Evolutionary conservation across 2,329 filamentous ascomycete species (phyloP).

Genomic region (Claviceps quebecensis): DNA sequence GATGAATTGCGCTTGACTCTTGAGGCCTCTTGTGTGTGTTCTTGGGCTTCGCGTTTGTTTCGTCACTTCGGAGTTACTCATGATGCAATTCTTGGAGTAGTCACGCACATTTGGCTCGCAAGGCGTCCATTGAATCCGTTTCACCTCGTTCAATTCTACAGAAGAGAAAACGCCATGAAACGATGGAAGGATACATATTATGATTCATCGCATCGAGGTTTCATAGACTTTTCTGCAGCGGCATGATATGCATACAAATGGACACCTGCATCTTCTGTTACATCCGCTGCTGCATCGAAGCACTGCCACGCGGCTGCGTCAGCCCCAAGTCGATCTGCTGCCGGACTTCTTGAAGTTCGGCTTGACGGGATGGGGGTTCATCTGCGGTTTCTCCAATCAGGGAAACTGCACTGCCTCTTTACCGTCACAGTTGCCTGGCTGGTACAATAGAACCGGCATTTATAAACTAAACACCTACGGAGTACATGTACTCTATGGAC

Average conservation of each 20-base stretch:
- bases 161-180: not conserved
- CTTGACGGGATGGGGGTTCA: not conserved
- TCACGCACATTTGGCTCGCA: not conserved
- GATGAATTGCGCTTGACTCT: not conserved
- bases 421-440: not conserved
- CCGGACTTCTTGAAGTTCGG: not conserved
- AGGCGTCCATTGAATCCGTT: not conserved
- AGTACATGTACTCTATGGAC: not conserved
- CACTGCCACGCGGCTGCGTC: slow-evolving; percentile 1
- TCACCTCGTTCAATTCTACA: not conserved
- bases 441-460: not conserved
- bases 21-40: too few species aligned
- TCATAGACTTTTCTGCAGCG: not conserved
- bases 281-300: slow-evolving; percentile 1
- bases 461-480: too few species aligned
- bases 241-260: not conserved
- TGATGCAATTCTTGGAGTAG: not conserved
- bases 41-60: not conserved
- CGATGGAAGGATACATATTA: not conserved
- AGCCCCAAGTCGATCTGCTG: not conserved
- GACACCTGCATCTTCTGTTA: not conserved
- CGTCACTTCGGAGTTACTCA: not conserved
- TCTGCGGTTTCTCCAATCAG: not conserved
- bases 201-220: not conserved
- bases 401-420: not conserved